Base-by-base conservation (phyloP, 192 early-diverging fungal genomes). In the Kappamyces sp. region DNA sequence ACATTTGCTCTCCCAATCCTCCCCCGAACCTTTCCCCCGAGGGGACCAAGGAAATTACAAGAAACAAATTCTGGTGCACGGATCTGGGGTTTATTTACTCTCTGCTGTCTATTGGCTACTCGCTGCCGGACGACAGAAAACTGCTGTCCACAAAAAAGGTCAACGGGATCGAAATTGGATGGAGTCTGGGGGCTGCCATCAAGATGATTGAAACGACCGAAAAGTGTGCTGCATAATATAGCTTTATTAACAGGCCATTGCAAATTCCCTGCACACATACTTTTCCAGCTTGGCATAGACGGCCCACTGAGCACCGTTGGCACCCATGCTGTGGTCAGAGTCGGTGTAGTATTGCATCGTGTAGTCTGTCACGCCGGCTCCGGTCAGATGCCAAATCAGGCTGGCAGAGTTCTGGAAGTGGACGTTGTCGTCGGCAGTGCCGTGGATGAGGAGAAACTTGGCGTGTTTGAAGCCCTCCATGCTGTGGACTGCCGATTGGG, bases 131-230 rank as follows among this genome's bases (percentile, higher is more conserved):
- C 15, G 69, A 79, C 11, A 73, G 90, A 12, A 66, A 74, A 5
- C 68, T 98, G 4, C 84, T 86, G 48, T 85, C 88, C 29, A 85
- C 91, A 3, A 89, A 94, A 66, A 95, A 96, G 78, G 92, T 98
- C 52, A 79, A 85, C 35, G 88, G 82, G 30, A 84, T 90, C 39
- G 93, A 98, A 66, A 94, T 91, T 12, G 96, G 96, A 8, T 98
- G 96, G 96, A 91, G 89, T 67, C 73, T 98, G 41, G 95, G 95
- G 32, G 92, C 92, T 22, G 83, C 93, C 22, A 86, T 98, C 52
- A 80, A 88, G 30, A 74, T 96, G 49, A 43, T 43, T 43, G 42
- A n/a, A 7, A n/a, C 42, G 8, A 43, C n/a, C 8, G 42, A n/a
- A 43, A 43, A 43, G 42, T 43, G 42, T 43, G 42, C 7, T n/a